Percentiles rank a stretch among this genome's conserved stretches.
Conservation (phyloP, 306 rosid species). For the Carpinus viminea region DNA sequence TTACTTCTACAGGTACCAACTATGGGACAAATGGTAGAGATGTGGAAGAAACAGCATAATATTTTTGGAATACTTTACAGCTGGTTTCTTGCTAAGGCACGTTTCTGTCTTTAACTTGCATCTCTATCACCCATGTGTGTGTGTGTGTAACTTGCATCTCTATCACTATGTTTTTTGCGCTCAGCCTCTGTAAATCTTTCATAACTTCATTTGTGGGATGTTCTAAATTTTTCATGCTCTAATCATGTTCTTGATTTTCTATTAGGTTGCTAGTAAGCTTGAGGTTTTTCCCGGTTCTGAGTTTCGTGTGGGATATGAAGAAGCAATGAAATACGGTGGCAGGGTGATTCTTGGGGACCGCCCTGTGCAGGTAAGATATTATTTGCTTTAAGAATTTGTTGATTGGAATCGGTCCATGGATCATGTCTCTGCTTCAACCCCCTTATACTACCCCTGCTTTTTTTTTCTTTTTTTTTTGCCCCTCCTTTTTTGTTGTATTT, state of each 20-base stretch:
- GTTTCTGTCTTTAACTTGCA: conserved; percentile 33
- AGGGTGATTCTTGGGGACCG: conserved; percentile 96
- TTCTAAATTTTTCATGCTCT: conserved; percentile 14
- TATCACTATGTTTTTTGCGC: conserved; percentile 1
- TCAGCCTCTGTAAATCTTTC: conserved; percentile 13
- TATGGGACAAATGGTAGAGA: conserved; percentile 67
- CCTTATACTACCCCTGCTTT: background rate
- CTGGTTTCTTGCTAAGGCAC: conserved; percentile 97
- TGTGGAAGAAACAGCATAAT: conserved; percentile 85
- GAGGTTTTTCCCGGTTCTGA: conserved; percentile 94
- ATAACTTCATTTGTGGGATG: conserved; percentile 8
- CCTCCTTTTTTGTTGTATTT: background rate
- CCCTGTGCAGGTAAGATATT: conserved; percentile 77
- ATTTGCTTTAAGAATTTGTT: conserved; percentile 13
- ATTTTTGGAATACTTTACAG: conserved; percentile 77
- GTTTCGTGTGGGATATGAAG: conserved; percentile 94
- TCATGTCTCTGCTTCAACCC: background rate
- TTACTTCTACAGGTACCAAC: conserved; percentile 74
- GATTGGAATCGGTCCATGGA: conserved; percentile 1
- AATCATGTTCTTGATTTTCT: conserved; percentile 20
- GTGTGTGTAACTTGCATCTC: background rate
- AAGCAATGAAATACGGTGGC: conserved; percentile 91
- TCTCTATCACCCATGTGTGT: background rate
- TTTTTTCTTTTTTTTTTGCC: background rate
- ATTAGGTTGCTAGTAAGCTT: conserved; percentile 80